These are phyloP conservation scores for Heliamphora exappendiculata DNA, from an alignment of 148 eudicot genomes.

Conservation along the genomic window DNA sequence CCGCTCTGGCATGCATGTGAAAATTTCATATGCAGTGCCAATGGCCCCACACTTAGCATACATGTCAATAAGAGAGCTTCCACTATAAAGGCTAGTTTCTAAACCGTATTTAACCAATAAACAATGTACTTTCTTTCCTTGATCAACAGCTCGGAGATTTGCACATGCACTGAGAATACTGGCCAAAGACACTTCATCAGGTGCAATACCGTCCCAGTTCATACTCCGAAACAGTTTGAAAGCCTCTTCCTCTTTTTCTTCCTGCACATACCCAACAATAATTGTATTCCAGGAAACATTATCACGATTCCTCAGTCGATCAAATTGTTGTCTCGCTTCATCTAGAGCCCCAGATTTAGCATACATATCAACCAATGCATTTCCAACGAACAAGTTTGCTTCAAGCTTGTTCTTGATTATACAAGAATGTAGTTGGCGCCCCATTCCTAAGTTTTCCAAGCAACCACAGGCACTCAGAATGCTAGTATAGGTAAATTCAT, in stretches of 20 bases:
- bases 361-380: constrained; percentile 89
- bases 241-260: constrained; percentile 64
- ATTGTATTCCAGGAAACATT: constrained; percentile 95
- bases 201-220: constrained; percentile 44
- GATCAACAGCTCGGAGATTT: constrained; percentile 38
- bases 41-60: constrained; percentile 71
- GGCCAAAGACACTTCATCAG: constrained; percentile 86
- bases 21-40: constrained; percentile 48
- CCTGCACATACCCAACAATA: constrained; percentile 80
- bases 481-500: constrained; percentile 86
- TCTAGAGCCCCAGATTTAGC: constrained; percentile 66
- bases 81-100: constrained; percentile 62
- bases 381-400: constrained; percentile 58
- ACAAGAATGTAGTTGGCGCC: constrained; percentile 61
- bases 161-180: constrained; percentile 77
- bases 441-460: constrained; percentile 45
- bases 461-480: constrained; percentile 80
- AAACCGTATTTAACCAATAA: constrained; percentile 59
- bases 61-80: constrained; percentile 92
- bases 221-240: constrained; percentile 58
- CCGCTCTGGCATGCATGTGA: constrained; percentile 47
- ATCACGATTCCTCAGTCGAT: constrained; percentile 44
- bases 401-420: constrained; percentile 61
- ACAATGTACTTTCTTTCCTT: constrained; percentile 63
- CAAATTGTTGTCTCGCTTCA: constrained; percentile 57